Percentiles rank a stretch among this genome's conserved stretches.
Conservation (phyloP, 345 rosid genomes). For the Xanthoceras sorbifolium region DNA sequence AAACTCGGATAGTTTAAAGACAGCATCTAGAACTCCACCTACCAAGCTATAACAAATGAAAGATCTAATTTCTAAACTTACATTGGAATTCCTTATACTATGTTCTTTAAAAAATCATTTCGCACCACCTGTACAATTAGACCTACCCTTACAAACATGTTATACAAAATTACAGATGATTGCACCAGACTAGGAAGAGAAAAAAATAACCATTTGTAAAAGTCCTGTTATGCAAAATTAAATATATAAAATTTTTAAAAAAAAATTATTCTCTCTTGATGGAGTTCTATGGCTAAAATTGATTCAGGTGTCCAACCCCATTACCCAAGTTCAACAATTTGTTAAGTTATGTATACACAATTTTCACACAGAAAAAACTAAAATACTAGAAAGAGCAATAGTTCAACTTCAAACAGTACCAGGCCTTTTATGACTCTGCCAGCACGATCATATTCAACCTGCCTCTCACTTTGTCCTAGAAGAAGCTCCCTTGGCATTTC, state of each 20-base stretch:
- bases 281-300: background rate
- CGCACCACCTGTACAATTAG: no score
- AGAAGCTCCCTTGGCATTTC: constrained; percentile 66
- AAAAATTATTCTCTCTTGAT: background rate
- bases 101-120: no score
- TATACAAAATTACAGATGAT: no score
- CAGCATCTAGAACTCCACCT: no score
- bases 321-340: background rate
- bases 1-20: no score
- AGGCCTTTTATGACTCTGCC: constrained; percentile 66
- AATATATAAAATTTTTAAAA: background rate
- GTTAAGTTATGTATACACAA: background rate
- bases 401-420: constrained; percentile 30
- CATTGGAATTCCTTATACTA: no score
- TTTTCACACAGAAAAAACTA: background rate
- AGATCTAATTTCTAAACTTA: no score
- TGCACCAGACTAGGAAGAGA: no score
- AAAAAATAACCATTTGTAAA: background rate
- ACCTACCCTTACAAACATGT: no score
- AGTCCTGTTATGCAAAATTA: background rate
- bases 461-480: constrained; percentile 67
- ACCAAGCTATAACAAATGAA: no score
- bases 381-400: background rate
- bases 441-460: constrained; percentile 73
- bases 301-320: no score